These are phyloP conservation scores for Saccharomycopsis vini DNA, from an alignment of 805 yeast species.

Conservation along the genomic window DNA sequence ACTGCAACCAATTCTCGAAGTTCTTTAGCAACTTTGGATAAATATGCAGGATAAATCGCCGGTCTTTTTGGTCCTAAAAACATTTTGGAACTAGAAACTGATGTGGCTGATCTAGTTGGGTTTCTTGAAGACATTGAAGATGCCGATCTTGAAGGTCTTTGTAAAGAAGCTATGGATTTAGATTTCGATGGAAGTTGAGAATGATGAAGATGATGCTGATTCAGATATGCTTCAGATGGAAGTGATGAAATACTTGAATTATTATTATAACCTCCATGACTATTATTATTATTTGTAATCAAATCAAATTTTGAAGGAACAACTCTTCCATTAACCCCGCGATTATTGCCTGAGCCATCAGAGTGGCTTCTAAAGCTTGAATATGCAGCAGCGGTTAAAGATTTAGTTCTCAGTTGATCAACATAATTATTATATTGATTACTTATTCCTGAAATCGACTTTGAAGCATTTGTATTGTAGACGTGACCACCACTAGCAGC, in stretches of 20 bases:
- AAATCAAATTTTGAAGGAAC: background rate
- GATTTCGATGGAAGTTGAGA: background rate
- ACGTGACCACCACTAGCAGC: constrained; percentile 7
- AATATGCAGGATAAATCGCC: constrained; percentile 77
- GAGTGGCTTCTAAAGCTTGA: background rate
- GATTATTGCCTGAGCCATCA: background rate
- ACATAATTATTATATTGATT: background rate
- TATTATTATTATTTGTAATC: background rate
- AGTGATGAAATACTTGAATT: background rate
- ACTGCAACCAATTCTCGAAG: constrained; percentile 62
- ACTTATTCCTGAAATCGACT: background rate
- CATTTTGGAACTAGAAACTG: constrained; percentile 4
- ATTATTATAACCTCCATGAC: background rate
- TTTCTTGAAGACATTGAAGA: constrained; percentile 4
- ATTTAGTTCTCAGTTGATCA: constrained; percentile 9
- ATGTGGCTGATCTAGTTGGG: constrained; percentile 7
- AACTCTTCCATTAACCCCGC: background rate
- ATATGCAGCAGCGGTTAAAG: constrained; percentile 7
- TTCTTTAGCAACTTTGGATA: constrained; percentile 74
- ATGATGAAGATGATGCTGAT: background rate
- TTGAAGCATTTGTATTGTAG: background rate
- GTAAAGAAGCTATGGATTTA: background rate
- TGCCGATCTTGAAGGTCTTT: constrained; percentile 10
- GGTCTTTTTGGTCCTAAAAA: constrained; percentile 30
- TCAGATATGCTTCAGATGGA: background rate